phyloP scores from a whole-genome alignment of 805 yeast genomes.

The Ogataea degrootiae region DNA sequence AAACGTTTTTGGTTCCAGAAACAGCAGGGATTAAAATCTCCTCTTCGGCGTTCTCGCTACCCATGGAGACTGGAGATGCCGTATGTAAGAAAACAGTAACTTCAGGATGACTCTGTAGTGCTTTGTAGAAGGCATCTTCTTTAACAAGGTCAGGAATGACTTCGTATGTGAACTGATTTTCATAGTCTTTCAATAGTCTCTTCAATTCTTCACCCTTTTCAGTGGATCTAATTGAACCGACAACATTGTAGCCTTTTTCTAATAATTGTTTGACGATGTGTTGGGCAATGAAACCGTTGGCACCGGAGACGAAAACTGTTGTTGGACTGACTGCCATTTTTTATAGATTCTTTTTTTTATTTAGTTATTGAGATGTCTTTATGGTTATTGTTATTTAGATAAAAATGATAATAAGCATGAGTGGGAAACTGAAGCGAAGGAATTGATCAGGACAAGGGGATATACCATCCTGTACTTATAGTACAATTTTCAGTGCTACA shows the following conservation, averaged over 20 bases:
- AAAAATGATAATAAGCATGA: no score
- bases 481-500: no score
- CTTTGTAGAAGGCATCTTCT: constrained; percentile 44
- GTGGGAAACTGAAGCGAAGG: no score
- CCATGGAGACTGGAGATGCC: constrained; percentile 42
- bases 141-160: constrained; percentile 33
- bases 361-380: no score
- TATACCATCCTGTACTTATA: no score
- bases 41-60: constrained; percentile 39
- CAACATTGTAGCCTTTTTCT: constrained; percentile 14
- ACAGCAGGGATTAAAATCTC: constrained; percentile 55
- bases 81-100: constrained; percentile 44
- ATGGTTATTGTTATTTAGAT: no score
- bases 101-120: constrained; percentile 37
- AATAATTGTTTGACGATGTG: constrained; percentile 16
- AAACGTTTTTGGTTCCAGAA: constrained; percentile 46
- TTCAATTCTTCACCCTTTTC: constrained; percentile 34
- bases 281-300: constrained; percentile 18
- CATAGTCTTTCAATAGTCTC: constrained; percentile 24
- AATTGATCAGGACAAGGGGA: no score
- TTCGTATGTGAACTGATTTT: constrained; percentile 25
- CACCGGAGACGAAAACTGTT: constrained; percentile 19
- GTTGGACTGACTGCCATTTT: background rate
- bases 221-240: constrained; percentile 32
- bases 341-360: no score